Percentiles rank a stretch among this genome's conserved stretches.
phyloP scores from a whole-genome alignment of 2,329 filamentous ascomycete species.

The Paecilomyces sp. region DNA sequence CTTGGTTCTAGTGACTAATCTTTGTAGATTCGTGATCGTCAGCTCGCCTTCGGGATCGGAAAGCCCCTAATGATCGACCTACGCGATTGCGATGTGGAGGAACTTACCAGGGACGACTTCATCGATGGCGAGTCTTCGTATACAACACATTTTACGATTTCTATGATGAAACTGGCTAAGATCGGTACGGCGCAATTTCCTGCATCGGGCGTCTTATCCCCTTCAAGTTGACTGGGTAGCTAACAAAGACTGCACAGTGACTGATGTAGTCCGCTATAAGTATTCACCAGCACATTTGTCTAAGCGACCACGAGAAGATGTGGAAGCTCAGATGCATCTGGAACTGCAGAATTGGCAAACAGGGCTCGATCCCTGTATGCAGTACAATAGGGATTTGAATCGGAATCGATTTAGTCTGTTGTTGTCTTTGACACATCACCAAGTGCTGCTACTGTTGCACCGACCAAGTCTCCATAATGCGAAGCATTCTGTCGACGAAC shows the following conservation, averaged over 20 bases:
- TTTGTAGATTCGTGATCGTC: neutral
- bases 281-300: neutral
- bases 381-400: neutral
- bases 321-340: neutral
- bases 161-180: neutral
- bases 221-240: neutral
- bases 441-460: neutral
- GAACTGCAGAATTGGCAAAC: neutral
- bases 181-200: neutral
- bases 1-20: neutral
- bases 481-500: neutral
- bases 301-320: neutral
- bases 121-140: neutral
- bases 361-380: neutral
- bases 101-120: neutral
- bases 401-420: neutral
- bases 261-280: neutral
- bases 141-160: neutral
- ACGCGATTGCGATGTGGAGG: neutral
- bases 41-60: neutral
- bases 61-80: neutral
- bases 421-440: neutral
- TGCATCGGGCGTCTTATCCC: neutral
- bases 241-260: neutral
- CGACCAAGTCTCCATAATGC: neutral